Evolutionary conservation across 1,139 yeast species (phyloP), one percentile per base, ranked within the genome.

Genomic region (Pneumocystis jirovecii): DNA sequence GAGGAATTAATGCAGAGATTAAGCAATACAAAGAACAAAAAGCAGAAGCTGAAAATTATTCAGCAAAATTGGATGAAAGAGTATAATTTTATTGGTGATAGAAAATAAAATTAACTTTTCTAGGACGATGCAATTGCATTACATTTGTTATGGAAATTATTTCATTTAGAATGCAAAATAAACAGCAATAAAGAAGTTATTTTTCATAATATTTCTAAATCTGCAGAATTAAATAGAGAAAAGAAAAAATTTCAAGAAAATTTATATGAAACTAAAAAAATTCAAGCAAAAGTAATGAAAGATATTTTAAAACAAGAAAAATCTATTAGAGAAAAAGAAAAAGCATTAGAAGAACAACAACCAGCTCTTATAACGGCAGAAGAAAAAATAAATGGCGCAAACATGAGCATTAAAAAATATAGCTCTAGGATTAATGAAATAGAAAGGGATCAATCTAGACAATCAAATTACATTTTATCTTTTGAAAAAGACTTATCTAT

Each of bases 21-120:
- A 87, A 83, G 72, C 91, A 87, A 69, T 89, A 89, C 72, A 84
- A 83, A 70, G 91, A 84, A 68, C 96, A 90, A 73, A 80, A 86
- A 71, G 78, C 77, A 7, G 95, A 89, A 73, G 89, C 87, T 64
- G 87, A 85, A 68, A 78, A 80, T 65, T 90, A 85, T 72, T 87
- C 85, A 69, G 75, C 77, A 59, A 85, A 83, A 70, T 73, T 85
- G 15, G 76, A 76, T 3, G 84, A 83, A 68, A 83, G 65, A 63
- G 70, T 68, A 63, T 8, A 65, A 34, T n/a, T n/a, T 42, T 56
- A 19, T 21, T 2, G 15, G 15, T 61, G 15, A 50, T 21, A 5
- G 21, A 31, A 29, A 31, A 40, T 19, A 15, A 5, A 21, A 34
- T 62, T 40, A 63, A 40, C 8, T n/a, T 31, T 40, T 70, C 57